phyloP scores from a whole-genome alignment of 2,329 filamentous ascomycete species.

The Byssothecium circinans region DNA sequence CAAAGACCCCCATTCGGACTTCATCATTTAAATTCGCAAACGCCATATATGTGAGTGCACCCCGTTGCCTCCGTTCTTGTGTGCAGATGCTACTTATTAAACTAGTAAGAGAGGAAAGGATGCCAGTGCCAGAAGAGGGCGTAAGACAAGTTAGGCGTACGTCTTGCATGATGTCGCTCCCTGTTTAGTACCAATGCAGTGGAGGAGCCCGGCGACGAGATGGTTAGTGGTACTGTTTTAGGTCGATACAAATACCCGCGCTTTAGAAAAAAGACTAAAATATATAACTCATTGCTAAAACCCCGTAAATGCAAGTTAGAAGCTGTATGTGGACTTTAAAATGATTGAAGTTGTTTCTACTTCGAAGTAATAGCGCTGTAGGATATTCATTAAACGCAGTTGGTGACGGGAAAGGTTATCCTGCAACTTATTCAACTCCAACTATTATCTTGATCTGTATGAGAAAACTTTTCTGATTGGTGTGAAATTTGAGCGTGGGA shows the following conservation, averaged over 20 bases:
- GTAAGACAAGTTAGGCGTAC: constrained; percentile 23
- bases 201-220: constrained; percentile 36
- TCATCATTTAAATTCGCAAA: constrained; percentile 35
- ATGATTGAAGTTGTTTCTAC: too few species aligned
- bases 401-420: neutral
- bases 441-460: too few species aligned
- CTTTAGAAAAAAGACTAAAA: constrained; percentile 25
- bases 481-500: too few species aligned
- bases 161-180: constrained; percentile 38
- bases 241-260: constrained; percentile 40
- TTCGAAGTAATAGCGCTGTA: too few species aligned
- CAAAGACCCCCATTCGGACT: constrained; percentile 27
- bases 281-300: constrained; percentile 37
- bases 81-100: constrained; percentile 16
- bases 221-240: constrained; percentile 37
- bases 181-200: constrained; percentile 18
- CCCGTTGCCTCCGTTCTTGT: constrained; percentile 1
- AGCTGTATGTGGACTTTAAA: too few species aligned
- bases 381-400: too few species aligned
- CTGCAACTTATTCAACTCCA: neutral
- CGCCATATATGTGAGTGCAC: constrained; percentile 31
- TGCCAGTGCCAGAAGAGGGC: constrained; percentile 1
- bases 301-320: too few species aligned
- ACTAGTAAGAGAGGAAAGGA: constrained; percentile 9
- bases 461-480: too few species aligned